These are phyloP conservation scores for Ceratocystis ficicola DNA, from an alignment of 2,329 filamentous ascomycete genomes.

Conservation along the genomic window DNA sequence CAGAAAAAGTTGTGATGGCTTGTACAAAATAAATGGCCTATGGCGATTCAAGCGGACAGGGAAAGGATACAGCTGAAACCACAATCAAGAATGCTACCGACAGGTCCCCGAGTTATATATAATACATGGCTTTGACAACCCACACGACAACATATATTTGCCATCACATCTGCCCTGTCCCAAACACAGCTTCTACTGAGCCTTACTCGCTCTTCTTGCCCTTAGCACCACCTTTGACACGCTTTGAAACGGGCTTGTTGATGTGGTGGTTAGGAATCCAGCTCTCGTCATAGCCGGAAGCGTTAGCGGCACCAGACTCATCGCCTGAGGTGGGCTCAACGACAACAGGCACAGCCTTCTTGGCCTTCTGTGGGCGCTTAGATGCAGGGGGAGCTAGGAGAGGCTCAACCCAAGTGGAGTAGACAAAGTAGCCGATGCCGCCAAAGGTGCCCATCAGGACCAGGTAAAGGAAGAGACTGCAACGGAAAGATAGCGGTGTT, in stretches of 20 bases:
- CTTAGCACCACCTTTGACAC: constrained; percentile 48
- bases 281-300: constrained; percentile 71
- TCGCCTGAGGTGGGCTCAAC: constrained; percentile 53
- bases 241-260: constrained; percentile 64
- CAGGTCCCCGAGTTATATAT: too few species aligned
- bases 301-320: constrained; percentile 52
- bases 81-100: too few species aligned
- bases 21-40: too few species aligned
- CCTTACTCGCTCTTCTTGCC: constrained; percentile 30
- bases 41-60: too few species aligned
- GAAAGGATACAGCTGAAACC: too few species aligned
- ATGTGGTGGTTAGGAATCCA: constrained; percentile 90
- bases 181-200: too few species aligned
- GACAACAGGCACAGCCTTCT: constrained; percentile 55
- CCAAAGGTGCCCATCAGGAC: constrained; percentile 69
- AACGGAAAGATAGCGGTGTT: not conserved
- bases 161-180: too few species aligned
- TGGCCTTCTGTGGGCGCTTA: constrained; percentile 54
- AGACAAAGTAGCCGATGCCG: constrained; percentile 86
- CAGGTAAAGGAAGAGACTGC: constrained; percentile 91
- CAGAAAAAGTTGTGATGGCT: constrained; percentile 13
- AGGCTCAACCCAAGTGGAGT: constrained; percentile 93
- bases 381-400: constrained; percentile 71
- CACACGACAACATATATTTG: too few species aligned
- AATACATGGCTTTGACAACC: too few species aligned